Conservation (phyloP, 768 basidiomycete species). For the Plicaturopsis crispa region DNA sequence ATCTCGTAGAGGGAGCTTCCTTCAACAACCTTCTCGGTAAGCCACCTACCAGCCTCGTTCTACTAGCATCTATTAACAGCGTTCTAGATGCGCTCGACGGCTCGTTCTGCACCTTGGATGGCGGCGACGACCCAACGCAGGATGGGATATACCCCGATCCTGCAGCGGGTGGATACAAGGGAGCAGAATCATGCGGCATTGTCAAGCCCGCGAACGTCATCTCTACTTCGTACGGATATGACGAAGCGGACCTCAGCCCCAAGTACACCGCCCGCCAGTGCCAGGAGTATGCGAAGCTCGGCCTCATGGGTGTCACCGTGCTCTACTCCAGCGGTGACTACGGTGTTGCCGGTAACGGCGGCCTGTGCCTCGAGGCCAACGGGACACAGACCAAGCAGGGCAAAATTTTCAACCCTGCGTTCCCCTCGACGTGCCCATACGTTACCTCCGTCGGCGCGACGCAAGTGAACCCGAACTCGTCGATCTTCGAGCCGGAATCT, state of each 20-base stretch:
- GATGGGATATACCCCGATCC: slow-evolving; percentile 25
- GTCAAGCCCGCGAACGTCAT: slow-evolving; percentile 21
- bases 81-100: slow-evolving; percentile 29
- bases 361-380: slow-evolving; percentile 30
- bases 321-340: slow-evolving; percentile 32
- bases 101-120: slow-evolving; percentile 26
- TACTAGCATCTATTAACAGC: slow-evolving; percentile 22
- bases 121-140: slow-evolving; percentile 24
- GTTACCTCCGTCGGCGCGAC: slow-evolving; percentile 42
- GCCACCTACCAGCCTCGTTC: slow-evolving; percentile 9
- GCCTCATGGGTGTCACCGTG: slow-evolving; percentile 39
- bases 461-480: slow-evolving; percentile 27
- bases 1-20: slow-evolving; percentile 14
- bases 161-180: slow-evolving; percentile 21
- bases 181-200: slow-evolving; percentile 1
- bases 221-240: slow-evolving; percentile 30
- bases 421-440: slow-evolving; percentile 37
- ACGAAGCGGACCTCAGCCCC: slow-evolving; percentile 27
- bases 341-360: slow-evolving; percentile 29
- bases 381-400: slow-evolving; percentile 23
- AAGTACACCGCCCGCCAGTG: slow-evolving; percentile 36
- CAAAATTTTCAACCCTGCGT: slow-evolving; percentile 35
- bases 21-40: not conserved
- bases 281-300: slow-evolving; percentile 40
- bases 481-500: slow-evolving; percentile 20